Evolutionary conservation across 2,329 filamentous ascomycete species (phyloP), one percentile per base, ranked within the genome.

Genomic region (Zymoseptoria crescenta): DNA sequence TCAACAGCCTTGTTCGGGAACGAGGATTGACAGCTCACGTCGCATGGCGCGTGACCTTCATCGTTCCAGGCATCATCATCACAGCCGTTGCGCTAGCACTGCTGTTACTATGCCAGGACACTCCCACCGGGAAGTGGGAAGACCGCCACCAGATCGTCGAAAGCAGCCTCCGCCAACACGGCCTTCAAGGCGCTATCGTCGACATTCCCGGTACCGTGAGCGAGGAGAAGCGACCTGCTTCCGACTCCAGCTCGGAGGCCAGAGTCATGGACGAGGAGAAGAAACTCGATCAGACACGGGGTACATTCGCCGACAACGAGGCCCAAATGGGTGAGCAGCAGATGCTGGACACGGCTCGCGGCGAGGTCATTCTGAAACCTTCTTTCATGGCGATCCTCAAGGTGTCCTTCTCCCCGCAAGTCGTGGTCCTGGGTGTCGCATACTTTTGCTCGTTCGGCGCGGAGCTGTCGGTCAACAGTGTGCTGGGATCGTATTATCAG

Each of bases 31-130:
- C 79, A 1, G 74, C 84, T 1, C 85, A 88, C 66, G 81, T 85
- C 45, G 88, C 91, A 2, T 96, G 92, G 91, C 83, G 91, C 27
- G 83, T 96, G 1, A 82, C 90, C 2, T 96, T 95, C 71, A 78
- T 96, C 62, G 87, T 95, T 5, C 91, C 91, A 0, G 88, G 94
- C 59, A 82, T 92, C 65, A 81, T 93, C 65, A 87, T 93, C 71
- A 78, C 86, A 13, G 69, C 73, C 24, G 83, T 85, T 7, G 88
- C 86, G 10, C 67, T 88, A 19, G 75, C 79, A 19, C 86, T 96
- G 75, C 73, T 95, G 3, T 70, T 91, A 21, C 75, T 89, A 10
- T 92, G 89, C 68, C 84, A 88, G 1, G 91, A 96, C 69, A 92
- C 89, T 0, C 91, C 91, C 0, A 88, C 84, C 0, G 91, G 92